A percentile compares a stretch with the other conserved stretches of the same genome.
These are phyloP conservation scores for Mortierella polycephala DNA, from an alignment of 371 early-diverging fungal genomes.

Conservation along the genomic window DNA sequence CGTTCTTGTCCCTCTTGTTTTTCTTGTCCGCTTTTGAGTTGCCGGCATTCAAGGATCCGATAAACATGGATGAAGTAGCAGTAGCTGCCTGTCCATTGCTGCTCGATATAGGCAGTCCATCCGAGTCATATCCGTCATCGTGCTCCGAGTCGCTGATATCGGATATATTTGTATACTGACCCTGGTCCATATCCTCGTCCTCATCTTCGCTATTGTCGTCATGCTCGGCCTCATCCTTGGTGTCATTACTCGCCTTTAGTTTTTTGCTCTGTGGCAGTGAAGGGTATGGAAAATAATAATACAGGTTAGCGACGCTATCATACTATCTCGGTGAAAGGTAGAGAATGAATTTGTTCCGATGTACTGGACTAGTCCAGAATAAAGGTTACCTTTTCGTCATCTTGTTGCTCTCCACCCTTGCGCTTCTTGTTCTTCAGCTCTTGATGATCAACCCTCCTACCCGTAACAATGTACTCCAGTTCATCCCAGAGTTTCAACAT, in stretches of 20 bases:
- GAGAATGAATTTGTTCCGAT: too few relatives aligned
- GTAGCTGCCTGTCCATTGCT: conserved; percentile 22
- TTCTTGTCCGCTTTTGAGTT: conserved; percentile 50
- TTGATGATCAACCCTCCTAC: conserved; percentile 55
- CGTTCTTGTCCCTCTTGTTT: conserved; percentile 58
- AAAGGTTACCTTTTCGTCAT: conserved; percentile 19
- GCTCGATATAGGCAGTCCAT: conserved; percentile 38
- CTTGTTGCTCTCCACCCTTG: conserved; percentile 12
- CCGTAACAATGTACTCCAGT: conserved; percentile 43
- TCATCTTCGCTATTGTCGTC: conserved; percentile 15
- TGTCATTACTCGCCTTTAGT: conserved; percentile 24
- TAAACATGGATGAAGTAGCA: conserved; percentile 41
- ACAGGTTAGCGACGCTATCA: too few relatives aligned
- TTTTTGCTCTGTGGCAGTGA: conserved; percentile 22
- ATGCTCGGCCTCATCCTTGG: conserved; percentile 12
- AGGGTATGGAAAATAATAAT: neutral
- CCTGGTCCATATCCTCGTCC: conserved; percentile 34
- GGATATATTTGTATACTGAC: conserved; percentile 16
- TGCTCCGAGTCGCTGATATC: conserved; percentile 31
- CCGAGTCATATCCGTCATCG: conserved; percentile 53
- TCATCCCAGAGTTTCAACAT: conserved; percentile 42
- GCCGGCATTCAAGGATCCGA: conserved; percentile 42
- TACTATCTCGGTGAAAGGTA: too few relatives aligned
- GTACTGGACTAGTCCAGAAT: too few relatives aligned
- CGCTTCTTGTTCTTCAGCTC: conserved; percentile 35